Evolutionary conservation across 2,329 filamentous ascomycete species (phyloP), one percentile per base, ranked within the genome.

Genomic region (Sporothrix euskadiensis): DNA sequence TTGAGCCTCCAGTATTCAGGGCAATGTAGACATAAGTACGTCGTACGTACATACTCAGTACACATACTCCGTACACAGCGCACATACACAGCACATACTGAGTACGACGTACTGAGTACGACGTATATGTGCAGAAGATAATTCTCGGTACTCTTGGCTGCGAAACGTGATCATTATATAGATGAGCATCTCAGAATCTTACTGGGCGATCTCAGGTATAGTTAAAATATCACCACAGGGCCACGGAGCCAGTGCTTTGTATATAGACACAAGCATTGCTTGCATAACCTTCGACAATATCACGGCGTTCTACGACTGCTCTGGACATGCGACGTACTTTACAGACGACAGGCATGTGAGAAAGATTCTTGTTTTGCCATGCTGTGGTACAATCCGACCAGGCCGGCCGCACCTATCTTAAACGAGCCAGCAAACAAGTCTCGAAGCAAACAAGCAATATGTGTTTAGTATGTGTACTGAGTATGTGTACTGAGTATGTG

Each of bases 351-450:
- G 44, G 19, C 14, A 49, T 49, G 44, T 16, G 44, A 49, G 44
- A 5, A 14, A 49, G 14, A 14, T 19, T 14, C 6, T 14, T 39
- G 16, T 10, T 39, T 61, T 61, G 57, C 57, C 57, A 39, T 39
- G 9, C 61, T 65, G 61, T 65, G 61, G 61, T 22, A 65, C 39
- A 65, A 26, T 44, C n/a, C 61, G 39, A 65, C 12, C 19, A 35
- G 35, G 6, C 19, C 59, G 39, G 32, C 10, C n/a, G n/a, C 39
- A 30, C 39, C 35, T 44, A 22, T 44, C n/a, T 14, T 10, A 65
- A 44, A 19, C 32, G 12, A 22, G 19, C 35, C 59, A 61, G 57
- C 57, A 44, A 44, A 26, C 39, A 16, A 3, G 8, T n/a, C 22
- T 8, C 22, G 47, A 49, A 16, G 14, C 44, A 49, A 2, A 49